A percentile compares a stretch with the other conserved stretches of the same genome.
phyloP scores from a whole-genome alignment of 306 rosid genomes.

The Acmispon strigosus region DNA sequence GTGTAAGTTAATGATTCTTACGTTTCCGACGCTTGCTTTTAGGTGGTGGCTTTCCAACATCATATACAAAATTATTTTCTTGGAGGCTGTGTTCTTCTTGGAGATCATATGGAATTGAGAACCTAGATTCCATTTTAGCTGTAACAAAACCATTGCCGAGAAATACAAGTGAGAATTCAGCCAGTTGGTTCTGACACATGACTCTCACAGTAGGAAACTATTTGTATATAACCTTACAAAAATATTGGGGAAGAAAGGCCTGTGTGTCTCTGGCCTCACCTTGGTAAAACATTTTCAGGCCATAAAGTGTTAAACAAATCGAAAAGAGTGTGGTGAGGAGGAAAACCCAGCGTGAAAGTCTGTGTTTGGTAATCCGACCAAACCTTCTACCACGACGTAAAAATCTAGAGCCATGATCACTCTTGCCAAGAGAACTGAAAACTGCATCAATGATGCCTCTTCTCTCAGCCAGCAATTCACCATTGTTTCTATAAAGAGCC shows the following conservation, averaged over 20 bases:
- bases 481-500: slow-evolving; percentile 39
- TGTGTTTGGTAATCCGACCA: slow-evolving; percentile 49
- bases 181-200: background rate
- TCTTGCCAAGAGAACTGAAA: slow-evolving; percentile 14
- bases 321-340: slow-evolving; percentile 40
- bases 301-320: slow-evolving; percentile 44
- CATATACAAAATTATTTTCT: slow-evolving; percentile 16
- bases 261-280: slow-evolving; percentile 38
- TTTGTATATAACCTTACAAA: slow-evolving; percentile 6
- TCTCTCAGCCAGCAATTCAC: slow-evolving; percentile 48
- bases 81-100: slow-evolving; percentile 20
- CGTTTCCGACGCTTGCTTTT: slow-evolving; percentile 62
- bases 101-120: background rate
- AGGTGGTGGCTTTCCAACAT: slow-evolving; percentile 33
- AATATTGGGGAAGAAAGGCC: background rate
- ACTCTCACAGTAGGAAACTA: background rate
- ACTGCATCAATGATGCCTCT: slow-evolving; percentile 31
- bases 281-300: slow-evolving; percentile 44
- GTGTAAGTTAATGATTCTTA: slow-evolving; percentile 31
- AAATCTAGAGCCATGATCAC: slow-evolving; percentile 39
- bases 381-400: slow-evolving; percentile 64
- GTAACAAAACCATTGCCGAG: slow-evolving; percentile 4
- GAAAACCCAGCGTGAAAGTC: slow-evolving; percentile 43
- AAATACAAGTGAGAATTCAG: slow-evolving; percentile 7
- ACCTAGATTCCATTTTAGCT: slow-evolving; percentile 48